phyloP scores from a whole-genome alignment of 192 early-diverging fungal species.

The Rhizoclosmatium sp. region DNA sequence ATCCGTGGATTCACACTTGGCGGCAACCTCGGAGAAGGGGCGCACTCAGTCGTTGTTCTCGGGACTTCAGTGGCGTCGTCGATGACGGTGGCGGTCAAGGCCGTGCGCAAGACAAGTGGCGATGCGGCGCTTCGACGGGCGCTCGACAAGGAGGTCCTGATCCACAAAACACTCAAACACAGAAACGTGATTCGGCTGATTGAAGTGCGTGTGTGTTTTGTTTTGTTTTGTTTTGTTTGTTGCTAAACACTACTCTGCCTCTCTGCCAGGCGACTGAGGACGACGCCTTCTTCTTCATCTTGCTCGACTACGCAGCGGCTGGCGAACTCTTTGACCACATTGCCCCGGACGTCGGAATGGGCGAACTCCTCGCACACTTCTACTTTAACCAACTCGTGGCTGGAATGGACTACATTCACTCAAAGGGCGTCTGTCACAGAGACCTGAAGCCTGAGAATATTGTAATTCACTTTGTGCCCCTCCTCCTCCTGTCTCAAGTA shows the following conservation, averaged over 20 bases:
- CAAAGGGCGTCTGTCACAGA: conserved; percentile 66
- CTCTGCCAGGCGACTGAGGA: conserved; percentile 51
- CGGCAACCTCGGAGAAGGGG: conserved; percentile 58
- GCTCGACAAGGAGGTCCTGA: conserved; percentile 64
- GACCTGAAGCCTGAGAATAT: conserved; percentile 84
- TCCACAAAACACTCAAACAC: conserved; percentile 39
- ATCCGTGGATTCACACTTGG: conserved; percentile 32
- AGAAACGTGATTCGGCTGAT: conserved; percentile 20
- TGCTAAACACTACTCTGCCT: conserved; percentile 39
- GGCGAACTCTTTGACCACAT: conserved; percentile 81
- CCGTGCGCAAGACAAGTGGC: conserved; percentile 56
- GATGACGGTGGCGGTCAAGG: conserved; percentile 60
- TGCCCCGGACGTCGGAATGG: conserved; percentile 73
- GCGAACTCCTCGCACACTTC: conserved; percentile 75
- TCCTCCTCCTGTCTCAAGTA: no score
- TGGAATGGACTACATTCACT: conserved; percentile 66
- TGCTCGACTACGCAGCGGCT: conserved; percentile 72
- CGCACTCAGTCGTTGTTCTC: conserved; percentile 31
- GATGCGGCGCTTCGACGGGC: conserved; percentile 35
- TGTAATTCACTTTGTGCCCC: background rate
- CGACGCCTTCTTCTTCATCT: conserved; percentile 58
- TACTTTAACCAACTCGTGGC: conserved; percentile 75
- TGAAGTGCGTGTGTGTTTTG: no score
- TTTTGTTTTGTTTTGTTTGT: background rate
- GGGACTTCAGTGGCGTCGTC: no score